These are phyloP conservation scores for Tuber aestivum DNA, from an alignment of 495 filamentous ascomycete genomes.

Conservation along the genomic window DNA sequence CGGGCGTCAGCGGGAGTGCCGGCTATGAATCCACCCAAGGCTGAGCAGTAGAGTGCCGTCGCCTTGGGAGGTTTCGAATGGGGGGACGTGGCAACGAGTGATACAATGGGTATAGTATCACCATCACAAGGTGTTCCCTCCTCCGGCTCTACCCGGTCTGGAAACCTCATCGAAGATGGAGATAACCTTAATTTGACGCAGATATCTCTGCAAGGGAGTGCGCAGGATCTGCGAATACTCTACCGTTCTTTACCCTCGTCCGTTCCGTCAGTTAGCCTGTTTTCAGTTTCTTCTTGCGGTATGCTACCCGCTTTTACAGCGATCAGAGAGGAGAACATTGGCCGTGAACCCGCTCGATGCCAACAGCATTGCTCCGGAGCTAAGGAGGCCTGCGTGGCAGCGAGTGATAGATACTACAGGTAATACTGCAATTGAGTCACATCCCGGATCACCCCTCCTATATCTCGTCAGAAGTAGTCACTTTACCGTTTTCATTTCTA, in stretches of 20 bases:
- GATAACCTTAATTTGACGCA: background rate
- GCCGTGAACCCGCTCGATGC: background rate
- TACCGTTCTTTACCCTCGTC: background rate
- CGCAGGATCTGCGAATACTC: background rate
- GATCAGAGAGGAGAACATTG: background rate
- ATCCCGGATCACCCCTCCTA: no score
- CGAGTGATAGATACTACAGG: background rate
- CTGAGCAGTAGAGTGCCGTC: background rate
- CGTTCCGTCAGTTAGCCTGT: no score
- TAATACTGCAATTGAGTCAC: background rate
- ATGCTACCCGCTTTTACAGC: background rate
- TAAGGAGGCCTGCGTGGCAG: background rate
- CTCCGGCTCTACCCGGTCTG: background rate
- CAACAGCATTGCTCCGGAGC: background rate
- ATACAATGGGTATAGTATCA: background rate
- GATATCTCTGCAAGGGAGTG: background rate
- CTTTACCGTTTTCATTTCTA: no score
- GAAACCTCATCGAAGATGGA: background rate
- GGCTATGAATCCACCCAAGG: background rate
- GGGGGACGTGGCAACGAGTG: background rate
- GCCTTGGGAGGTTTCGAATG: background rate
- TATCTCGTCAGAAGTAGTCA: no score
- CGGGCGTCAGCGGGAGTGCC: background rate
- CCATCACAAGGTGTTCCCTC: background rate
- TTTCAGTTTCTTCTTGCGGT: no score